A percentile compares a stretch with the other conserved stretches of the same genome.
phyloP scores from a whole-genome alignment of 176 grass and related monocot species.

The Oryza meyeriana region DNA sequence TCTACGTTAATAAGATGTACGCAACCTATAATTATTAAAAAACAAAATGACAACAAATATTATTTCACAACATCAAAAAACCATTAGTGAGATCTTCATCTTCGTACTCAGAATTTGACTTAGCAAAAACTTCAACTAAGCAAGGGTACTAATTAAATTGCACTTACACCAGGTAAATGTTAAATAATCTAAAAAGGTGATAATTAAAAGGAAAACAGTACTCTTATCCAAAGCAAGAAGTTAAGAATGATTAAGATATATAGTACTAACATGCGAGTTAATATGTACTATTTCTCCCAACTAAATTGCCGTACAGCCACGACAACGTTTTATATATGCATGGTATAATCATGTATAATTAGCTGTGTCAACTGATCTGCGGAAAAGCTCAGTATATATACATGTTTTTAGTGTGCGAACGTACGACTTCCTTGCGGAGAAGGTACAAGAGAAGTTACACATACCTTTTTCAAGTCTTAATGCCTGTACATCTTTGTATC shows the following conservation, averaged over 20 bases:
- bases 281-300: background rate
- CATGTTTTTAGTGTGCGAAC: constrained; percentile 21
- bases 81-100: too few species aligned
- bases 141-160: background rate
- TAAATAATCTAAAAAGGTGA: background rate
- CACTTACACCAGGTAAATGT: too few species aligned
- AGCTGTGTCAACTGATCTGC: background rate
- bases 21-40: too few species aligned
- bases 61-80: too few species aligned
- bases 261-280: too few species aligned
- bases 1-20: too few species aligned
- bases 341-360: background rate
- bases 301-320: background rate
- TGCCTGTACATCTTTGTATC: background rate
- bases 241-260: background rate
- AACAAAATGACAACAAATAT: too few species aligned
- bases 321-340: background rate
- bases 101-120: too few species aligned
- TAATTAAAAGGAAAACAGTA: background rate
- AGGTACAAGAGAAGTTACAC: background rate
- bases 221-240: background rate
- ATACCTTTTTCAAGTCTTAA: background rate
- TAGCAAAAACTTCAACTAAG: too few species aligned
- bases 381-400: background rate
- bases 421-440: background rate